Evolutionary conservation across 73 alveolate species (phyloP), one percentile per base, ranked within the genome.

Genomic region (Tetrahymena malaccensis): DNA sequence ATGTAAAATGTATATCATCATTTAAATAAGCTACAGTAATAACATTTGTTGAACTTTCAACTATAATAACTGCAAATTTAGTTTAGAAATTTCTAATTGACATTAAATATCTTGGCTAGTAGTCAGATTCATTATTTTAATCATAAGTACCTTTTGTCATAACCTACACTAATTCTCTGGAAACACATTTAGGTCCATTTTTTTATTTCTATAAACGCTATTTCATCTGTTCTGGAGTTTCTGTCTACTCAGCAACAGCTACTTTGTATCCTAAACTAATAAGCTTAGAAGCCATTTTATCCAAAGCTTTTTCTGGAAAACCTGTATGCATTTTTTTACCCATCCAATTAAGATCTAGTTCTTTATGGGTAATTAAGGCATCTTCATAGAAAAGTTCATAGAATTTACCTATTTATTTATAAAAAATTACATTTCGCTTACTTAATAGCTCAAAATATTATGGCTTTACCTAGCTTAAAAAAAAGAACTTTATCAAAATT

Each of bases 251-350:
- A 15, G 96, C 97, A 12, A 98, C 97, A 12, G 96, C 98, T 31
- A 98, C 98, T 34, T 94, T 96, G 58, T 70, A 95, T 35, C 98
- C 98, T 84, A 56, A 94, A 13, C 94, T 85, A 34, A 97, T 93
- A 15, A 96, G 97, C 83, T 22, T 93, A 13, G 96, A 93, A 19
- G 96, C 94, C 83, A 85, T 97, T 89, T 97, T 96, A 57, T 96
- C 96, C 8, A 94, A 85, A 34, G 96, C 96, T 43, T 95, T 97
- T 96, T 97, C 99, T 4, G 99, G 99, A 85, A 97, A 97, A 94
- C 99, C 99, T n/a, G 97, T 98, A 94, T 97, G 99, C 96, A 96
- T 95, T 95, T 97, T 98, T 95, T 96, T 98, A 8, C 99, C 98
- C 98, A 97, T 98, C 99, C 99, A 98, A 94, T 98, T 98, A 34